Evolutionary conservation across 805 yeast species (phyloP), one percentile per base, ranked within the genome.

Genomic region (Maudiozyma barnettii): DNA sequence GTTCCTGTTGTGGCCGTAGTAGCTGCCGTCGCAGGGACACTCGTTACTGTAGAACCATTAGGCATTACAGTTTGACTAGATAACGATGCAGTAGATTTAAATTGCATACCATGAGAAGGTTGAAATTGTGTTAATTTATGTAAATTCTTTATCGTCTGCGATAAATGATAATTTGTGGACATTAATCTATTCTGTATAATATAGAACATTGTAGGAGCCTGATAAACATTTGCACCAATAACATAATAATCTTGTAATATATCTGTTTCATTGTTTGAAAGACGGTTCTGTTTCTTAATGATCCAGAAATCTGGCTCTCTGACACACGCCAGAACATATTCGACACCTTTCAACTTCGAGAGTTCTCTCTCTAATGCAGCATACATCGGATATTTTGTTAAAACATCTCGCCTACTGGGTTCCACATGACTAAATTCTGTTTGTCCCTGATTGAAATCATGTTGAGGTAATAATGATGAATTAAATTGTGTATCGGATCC

Each of bases 281-380:
- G 51, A 29, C 98, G 69, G 41, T 78, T 68, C 61, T 91, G 97
- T 60, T 90, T 89, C 48, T 95, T 73, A 9, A 91, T 78, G 23
- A 91, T 74, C 97, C 98, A 93, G 54, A 88, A 78, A 57, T 88
- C 96, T 0, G 97, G 98, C 55, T 90, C 98, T 38, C 88, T 70
- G 2, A 82, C 79, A 51, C 76, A 71, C 0, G 81, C 81, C 7
- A 93, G 74, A 1, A 86, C 79, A 57, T 86, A 93, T 65, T 93
- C 99, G 1, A 81, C 64, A 0, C 99, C 99, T 26, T 74, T 77
- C 86, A 93, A 81, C 52, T 84, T 85, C 46, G 71, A 65, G 50
- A 93, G 72, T 56, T 84, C 87, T 26, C 71, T 66, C 49, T 77
- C 79, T 30, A 76, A 60, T 48, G 68, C 66, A 1, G 63, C 61